phyloP scores from a whole-genome alignment of 345 rosid species.

The Firmiana major region DNA sequence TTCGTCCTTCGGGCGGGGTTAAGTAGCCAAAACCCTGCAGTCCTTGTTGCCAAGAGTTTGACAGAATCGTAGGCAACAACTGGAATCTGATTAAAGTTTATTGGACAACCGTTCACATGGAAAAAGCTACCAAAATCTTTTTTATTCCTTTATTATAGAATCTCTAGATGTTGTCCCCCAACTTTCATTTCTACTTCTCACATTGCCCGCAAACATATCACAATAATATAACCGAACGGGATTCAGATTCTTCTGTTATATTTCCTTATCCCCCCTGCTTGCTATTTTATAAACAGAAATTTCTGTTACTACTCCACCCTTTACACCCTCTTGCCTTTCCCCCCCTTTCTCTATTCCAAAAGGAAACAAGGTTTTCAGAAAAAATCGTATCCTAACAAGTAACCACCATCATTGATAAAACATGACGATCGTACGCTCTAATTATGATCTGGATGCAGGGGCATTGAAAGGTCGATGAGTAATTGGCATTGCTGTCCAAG shows the following conservation, averaged over 20 bases:
- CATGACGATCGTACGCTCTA: too few species aligned
- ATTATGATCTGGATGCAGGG: constrained; percentile 29
- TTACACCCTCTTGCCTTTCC: background rate
- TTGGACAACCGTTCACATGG: background rate
- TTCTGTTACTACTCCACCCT: background rate
- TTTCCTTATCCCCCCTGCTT: background rate
- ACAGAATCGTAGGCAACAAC: background rate
- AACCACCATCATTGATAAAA: too few species aligned
- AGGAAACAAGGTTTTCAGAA: too few species aligned
- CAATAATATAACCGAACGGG: background rate
- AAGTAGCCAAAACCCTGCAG: background rate
- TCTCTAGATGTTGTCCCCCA: background rate
- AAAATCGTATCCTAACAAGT: background rate
- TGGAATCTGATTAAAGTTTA: background rate
- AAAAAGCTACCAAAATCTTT: background rate
- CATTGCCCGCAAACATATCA: background rate
- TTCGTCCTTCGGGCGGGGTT: background rate
- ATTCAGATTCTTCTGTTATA: background rate
- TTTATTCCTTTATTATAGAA: background rate
- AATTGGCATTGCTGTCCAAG: constrained; percentile 52
- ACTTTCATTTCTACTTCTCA: background rate
- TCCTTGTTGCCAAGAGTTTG: too few species aligned
- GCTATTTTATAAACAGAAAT: background rate
- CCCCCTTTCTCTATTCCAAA: too few species aligned
- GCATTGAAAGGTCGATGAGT: constrained; percentile 23